Evolutionary conservation across 805 yeast genomes (phyloP).

Genomic region (Priceomyces carsonii): DNA sequence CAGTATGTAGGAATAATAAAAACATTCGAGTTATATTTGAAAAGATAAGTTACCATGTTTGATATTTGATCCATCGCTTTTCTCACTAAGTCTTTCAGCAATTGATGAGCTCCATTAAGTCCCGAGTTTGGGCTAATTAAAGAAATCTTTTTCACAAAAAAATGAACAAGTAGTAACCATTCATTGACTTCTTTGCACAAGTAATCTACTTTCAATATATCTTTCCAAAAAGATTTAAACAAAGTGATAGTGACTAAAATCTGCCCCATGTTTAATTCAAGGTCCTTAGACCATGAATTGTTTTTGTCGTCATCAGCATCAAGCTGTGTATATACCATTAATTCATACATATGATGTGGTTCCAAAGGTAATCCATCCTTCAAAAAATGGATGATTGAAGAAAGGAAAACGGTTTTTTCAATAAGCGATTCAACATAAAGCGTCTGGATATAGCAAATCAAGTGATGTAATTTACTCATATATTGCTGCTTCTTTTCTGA

Average conservation of each 20-base stretch:
- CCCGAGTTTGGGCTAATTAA: slow-evolving; percentile 2
- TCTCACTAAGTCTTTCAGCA: slow-evolving; percentile 19
- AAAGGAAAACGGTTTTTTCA: slow-evolving; percentile 60
- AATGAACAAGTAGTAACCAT: slow-evolving; percentile 51
- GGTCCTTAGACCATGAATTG: slow-evolving; percentile 13
- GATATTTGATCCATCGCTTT: slow-evolving; percentile 31
- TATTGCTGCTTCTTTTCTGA: slow-evolving; percentile 37
- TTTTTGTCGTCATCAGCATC: slow-evolving; percentile 23
- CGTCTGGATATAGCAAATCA: slow-evolving; percentile 59
- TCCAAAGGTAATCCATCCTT: slow-evolving; percentile 35
- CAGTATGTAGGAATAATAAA: slow-evolving; percentile 68
- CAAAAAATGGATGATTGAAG: slow-evolving; percentile 62
- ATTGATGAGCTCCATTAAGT: slow-evolving; percentile 3
- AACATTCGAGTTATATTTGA: slow-evolving; percentile 53
- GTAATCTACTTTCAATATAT: slow-evolving; percentile 54
- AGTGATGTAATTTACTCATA: slow-evolving; percentile 58
- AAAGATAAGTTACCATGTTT: slow-evolving; percentile 37
- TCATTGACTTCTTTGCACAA: slow-evolving; percentile 68
- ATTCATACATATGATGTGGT: slow-evolving; percentile 21
- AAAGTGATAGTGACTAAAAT: slow-evolving; percentile 44
- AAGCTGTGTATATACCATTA: slow-evolving; percentile 17
- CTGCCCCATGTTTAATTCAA: slow-evolving; percentile 35
- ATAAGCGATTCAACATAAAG: slow-evolving; percentile 69
- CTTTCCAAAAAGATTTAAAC: slow-evolving; percentile 70
- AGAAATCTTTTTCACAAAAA: slow-evolving; percentile 32